Base-by-base conservation (phyloP, 2,329 filamentous ascomycete species). In the Fusarium sp. region DNA sequence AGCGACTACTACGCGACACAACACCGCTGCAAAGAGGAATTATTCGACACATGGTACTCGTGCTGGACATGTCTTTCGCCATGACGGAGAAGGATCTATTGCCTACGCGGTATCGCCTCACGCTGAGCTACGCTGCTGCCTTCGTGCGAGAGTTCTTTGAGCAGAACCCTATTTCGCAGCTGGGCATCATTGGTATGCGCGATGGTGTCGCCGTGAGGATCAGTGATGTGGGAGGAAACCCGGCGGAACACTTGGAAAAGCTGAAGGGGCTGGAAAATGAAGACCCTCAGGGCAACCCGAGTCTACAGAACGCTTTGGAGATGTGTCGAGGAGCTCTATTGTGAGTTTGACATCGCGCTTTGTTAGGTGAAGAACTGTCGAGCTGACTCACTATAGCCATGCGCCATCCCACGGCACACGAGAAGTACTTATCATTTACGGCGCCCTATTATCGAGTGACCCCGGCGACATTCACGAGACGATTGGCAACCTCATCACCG, bases 91-190 rank as follows among this genome's bases (percentile, higher is more conserved):
- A 98, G 80, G 96, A 99, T 77, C 86, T 98, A 71, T 89, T 96
- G 26, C 96, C 96, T 7, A 97, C 91, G 43, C 89, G 95, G 63
- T 94, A 95, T 80, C 87, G 94, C 38, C 87, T 98, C 33, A 92
- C 91, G 53, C 86, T 98, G 75, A 90, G 90, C 68, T 97, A 94
- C 80, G 92, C 94, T 17, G 88, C 91, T 68, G 91, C 94, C 59
- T 99, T 98, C 79, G 92, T 98, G 49, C 88, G 91, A 62, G 95
- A 98, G 79, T 99, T 94, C 81, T 99, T 98, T 77, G 96, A 98
- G 80, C 96, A 99, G 80, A 99, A 99, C 75, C 96, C 96, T 13
- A 98, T 99, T 71, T 97, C 94, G 11, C 96, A 99, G 81, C 88
- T 99, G 58, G 94, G 92, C 24, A 91, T 99, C 31, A 84, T 99